Evolutionary conservation across 179 eudicot genomes (phyloP), one percentile per base, ranked within the genome.

Genomic region (Dionaea muscipula): DNA sequence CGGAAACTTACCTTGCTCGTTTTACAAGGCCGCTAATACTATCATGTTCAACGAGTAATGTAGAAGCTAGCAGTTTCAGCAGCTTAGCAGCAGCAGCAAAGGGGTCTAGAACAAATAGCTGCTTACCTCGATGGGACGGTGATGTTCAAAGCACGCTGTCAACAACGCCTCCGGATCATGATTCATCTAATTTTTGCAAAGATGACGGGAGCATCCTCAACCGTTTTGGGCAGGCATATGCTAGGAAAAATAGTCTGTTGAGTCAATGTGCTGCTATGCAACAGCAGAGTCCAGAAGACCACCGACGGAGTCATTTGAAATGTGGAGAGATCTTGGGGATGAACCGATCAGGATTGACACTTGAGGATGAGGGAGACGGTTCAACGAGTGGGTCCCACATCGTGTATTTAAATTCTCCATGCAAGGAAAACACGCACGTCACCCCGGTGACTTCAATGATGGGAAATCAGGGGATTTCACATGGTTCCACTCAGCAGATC

Each of bases 251-350:
- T 28, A 50, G 33, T 49, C 64, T 55, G 9, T 25, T 43, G 5
- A 33, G 43, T 21, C 67, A 43, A 11, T 12, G 22, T 35, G 58
- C 55, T 5, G 27, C 33, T 19, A 26, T 18, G 19, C 26, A 24
- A 46, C 47, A 43, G 16, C 11, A 33, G 10, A 52, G 22, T 27
- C 23, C 16, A 0, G 36, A 26, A 13, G 59, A 53, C 8, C 19
- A 12, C 26, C 65, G 54, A 16, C 58, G 48, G 5, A n/a, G 56
- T 16, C 31, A 53, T 23, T 22, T 69, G 55, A 53, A 68, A 11
- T 69, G 65, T 24, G 36, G 56, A 7, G 65, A 65, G 47, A 68
- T 74, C 5, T 55, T 69, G 61, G 62, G 57, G 13, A 26, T 68
- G 47, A 60, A 52, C 1, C 54, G 26, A 8, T 2, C 43, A 4